Evolutionary conservation across 2,329 filamentous ascomycete genomes (phyloP).

Genomic region (Fusarium odoratissimum): DNA sequence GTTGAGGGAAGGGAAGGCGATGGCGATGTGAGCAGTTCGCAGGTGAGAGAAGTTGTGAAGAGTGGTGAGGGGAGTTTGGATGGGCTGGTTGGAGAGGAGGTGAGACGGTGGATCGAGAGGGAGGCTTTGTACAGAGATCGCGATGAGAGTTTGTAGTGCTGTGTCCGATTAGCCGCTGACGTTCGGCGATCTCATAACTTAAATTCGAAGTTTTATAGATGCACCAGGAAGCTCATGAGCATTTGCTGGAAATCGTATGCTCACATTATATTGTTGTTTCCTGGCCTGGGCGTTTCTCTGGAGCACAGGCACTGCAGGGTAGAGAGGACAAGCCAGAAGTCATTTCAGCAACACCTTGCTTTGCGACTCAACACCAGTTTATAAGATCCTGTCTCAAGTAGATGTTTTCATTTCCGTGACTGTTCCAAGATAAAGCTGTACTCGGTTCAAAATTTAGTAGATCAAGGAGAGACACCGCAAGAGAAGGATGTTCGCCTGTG

Average conservation of each 20-base stretch:
- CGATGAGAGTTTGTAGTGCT: background rate
- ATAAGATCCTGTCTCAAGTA: accelerated
- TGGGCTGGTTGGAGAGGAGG: constrained; percentile 65
- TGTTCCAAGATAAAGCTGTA: accelerated
- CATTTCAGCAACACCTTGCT: accelerated
- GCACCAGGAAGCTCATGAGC: background rate
- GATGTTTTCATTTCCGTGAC: accelerated
- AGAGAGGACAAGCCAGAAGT: background rate
- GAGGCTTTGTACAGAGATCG: constrained; percentile 65
- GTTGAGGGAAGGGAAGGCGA: constrained; percentile 61
- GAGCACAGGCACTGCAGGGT: background rate
- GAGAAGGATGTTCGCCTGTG: accelerated
- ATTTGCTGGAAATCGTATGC: too few species aligned
- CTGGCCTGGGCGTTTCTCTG: background rate
- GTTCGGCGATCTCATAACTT: background rate
- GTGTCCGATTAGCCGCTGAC: accelerated
- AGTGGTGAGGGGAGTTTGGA: constrained; percentile 60
- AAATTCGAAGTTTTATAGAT: accelerated
- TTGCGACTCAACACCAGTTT: accelerated
- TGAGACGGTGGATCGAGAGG: constrained; percentile 68
- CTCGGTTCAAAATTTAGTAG: background rate
- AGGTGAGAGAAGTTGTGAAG: constrained; percentile 68
- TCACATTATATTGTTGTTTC: background rate
- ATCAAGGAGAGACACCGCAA: background rate
- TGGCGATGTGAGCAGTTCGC: constrained; percentile 68